These are phyloP conservation scores for Stenocarpella maydis DNA, from an alignment of 2,329 filamentous ascomycete genomes.

Conservation along the genomic window DNA sequence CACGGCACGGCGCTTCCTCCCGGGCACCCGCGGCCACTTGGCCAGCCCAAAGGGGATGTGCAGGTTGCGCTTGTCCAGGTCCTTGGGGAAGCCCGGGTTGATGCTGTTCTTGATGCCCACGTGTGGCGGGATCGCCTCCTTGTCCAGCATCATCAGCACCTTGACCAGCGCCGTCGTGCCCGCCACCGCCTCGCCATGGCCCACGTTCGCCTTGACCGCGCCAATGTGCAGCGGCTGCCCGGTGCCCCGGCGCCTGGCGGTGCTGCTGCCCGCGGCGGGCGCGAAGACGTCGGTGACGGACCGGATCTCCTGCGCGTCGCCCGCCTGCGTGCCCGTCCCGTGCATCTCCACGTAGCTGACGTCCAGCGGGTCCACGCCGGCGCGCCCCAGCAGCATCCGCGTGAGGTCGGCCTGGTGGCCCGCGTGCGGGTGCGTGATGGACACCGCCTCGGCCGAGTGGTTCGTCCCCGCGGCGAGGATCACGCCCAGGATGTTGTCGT, in stretches of 20 bases:
- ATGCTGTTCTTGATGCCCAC: slow-evolving; percentile 38
- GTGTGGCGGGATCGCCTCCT: slow-evolving; percentile 37
- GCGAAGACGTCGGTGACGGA: slow-evolving; percentile 70
- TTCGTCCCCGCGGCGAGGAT: slow-evolving; percentile 7
- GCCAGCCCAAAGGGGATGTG: slow-evolving; percentile 51
- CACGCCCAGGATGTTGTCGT: slow-evolving; percentile 43
- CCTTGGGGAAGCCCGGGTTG: slow-evolving; percentile 40
- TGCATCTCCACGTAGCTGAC: slow-evolving; percentile 28
- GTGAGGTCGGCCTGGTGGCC: background rate
- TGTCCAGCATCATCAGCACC: slow-evolving; percentile 36
- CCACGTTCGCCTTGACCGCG: slow-evolving; percentile 58
- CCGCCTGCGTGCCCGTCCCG: slow-evolving; percentile 17
- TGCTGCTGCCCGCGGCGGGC: slow-evolving; percentile 45
- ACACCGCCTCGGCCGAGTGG: slow-evolving; percentile 17
- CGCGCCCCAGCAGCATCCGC: background rate
- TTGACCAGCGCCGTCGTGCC: slow-evolving; percentile 38
- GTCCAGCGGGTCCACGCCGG: slow-evolving; percentile 74
- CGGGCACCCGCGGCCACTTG: slow-evolving; percentile 52
- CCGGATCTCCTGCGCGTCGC: slow-evolving; percentile 74
- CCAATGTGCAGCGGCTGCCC: slow-evolving; percentile 63
- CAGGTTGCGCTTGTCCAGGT: slow-evolving; percentile 12
- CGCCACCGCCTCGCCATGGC: slow-evolving; percentile 35
- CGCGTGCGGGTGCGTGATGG: slow-evolving; percentile 3
- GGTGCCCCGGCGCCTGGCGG: slow-evolving; percentile 50
- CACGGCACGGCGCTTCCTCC: slow-evolving; percentile 57